Evolutionary conservation across 371 early-diverging fungal genomes (phyloP).

Genomic region (Mortierella sp.): DNA sequence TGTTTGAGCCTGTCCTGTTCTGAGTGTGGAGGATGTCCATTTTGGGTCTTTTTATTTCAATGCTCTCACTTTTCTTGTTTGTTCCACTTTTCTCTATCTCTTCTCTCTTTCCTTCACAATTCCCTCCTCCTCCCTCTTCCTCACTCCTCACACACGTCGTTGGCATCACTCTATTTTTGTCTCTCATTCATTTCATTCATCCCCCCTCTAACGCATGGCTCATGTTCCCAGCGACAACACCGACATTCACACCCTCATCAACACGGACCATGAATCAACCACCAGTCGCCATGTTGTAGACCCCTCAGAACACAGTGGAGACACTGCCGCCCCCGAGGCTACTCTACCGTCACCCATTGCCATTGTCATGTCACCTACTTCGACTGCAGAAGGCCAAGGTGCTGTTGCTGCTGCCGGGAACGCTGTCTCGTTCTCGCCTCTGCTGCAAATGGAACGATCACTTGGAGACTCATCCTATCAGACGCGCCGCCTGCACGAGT

Average conservation of each 20-base stretch:
- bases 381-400: constrained; percentile 2
- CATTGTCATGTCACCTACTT: constrained; percentile 14
- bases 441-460: constrained; percentile 10
- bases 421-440: constrained; percentile 28
- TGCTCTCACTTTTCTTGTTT: background rate
- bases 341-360: constrained; percentile 19
- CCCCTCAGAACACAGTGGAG: background rate
- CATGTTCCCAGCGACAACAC: constrained; percentile 10
- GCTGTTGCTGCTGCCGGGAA: background rate
- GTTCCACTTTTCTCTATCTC: background rate
- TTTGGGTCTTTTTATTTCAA: background rate
- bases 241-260: background rate
- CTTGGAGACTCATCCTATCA: constrained; percentile 21
- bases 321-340: background rate
- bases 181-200: background rate
- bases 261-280: background rate
- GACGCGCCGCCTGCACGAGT: constrained; percentile 19
- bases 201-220: constrained; percentile 21
- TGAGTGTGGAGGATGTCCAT: background rate
- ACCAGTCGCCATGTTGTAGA: background rate
- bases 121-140: background rate
- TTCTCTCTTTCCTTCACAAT: background rate
- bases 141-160: background rate
- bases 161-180: background rate
- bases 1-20: background rate